Evolutionary conservation across 2,329 filamentous ascomycete species (phyloP).

Genomic region (Ascochyta lentis): DNA sequence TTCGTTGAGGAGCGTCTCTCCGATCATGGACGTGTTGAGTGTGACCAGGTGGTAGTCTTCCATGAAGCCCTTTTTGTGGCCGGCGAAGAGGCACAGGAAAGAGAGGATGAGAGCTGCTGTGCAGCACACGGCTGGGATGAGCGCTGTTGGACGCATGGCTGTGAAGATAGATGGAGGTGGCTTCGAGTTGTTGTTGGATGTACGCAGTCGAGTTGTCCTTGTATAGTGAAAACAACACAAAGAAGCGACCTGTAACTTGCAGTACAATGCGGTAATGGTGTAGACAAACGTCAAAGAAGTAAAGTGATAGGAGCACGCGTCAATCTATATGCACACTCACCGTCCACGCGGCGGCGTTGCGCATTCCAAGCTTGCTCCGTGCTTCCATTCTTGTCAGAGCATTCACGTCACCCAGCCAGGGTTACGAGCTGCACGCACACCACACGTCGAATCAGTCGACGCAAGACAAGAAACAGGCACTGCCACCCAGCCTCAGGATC

Average conservation of each 20-base stretch:
- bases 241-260: neutral
- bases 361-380: constrained; percentile 18
- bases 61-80: constrained; percentile 62
- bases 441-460: constrained; percentile 19
- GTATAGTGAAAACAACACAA: constrained; percentile 1
- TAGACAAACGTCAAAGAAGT: constrained; percentile 7
- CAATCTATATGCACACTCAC: constrained; percentile 14
- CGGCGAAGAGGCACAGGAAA: constrained; percentile 68
- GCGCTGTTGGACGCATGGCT: constrained; percentile 55
- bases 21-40: constrained; percentile 64
- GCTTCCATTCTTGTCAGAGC: constrained; percentile 15
- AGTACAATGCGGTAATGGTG: constrained; percentile 4
- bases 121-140: constrained; percentile 60
- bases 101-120: constrained; percentile 64
- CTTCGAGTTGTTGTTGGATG: neutral
- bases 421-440: constrained; percentile 10
- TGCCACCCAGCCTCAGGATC: constrained; percentile 31
- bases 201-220: neutral
- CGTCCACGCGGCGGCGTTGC: constrained; percentile 4
- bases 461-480: constrained; percentile 19
- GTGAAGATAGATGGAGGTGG: neutral
- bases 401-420: constrained; percentile 37
- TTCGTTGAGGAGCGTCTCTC: constrained; percentile 48
- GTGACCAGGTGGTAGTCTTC: constrained; percentile 64
- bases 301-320: neutral